A percentile compares a stretch with the other conserved stretches of the same genome.
Conservation (phyloP, 805 yeast genomes). For the Pichia cabralensis region DNA sequence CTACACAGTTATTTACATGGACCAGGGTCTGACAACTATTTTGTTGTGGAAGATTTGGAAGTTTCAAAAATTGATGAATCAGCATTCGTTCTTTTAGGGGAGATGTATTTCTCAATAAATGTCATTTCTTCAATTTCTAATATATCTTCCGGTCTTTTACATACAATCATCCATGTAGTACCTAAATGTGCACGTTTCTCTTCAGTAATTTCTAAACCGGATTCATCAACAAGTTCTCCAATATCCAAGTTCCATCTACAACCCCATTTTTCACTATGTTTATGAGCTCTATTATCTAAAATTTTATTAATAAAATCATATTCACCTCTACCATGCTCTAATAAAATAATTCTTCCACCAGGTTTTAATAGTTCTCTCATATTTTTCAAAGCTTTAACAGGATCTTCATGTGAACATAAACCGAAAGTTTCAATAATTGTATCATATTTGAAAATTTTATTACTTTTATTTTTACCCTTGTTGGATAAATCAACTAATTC, state of each 20-base stretch:
- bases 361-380: constrained; percentile 70
- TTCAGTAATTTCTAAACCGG: constrained; percentile 75
- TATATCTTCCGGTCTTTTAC: constrained; percentile 64
- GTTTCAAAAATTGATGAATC: constrained; percentile 18
- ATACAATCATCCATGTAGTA: constrained; percentile 79
- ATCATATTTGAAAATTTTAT: constrained; percentile 56
- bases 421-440: constrained; percentile 94
- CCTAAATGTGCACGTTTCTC: constrained; percentile 83
- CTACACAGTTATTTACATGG: too few species aligned
- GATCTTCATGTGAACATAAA: constrained; percentile 90
- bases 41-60: too few species aligned
- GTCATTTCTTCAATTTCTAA: constrained; percentile 37
- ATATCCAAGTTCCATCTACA: constrained; percentile 96
- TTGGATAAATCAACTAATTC: constrained; percentile 46
- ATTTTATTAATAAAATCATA: constrained; percentile 70
- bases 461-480: constrained; percentile 7
- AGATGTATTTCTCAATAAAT: constrained; percentile 40
- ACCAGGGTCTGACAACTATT: too few species aligned
- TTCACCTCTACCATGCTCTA: constrained; percentile 89
- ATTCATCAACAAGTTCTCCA: constrained; percentile 72
- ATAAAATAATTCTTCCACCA: constrained; percentile 75
- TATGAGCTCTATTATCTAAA: constrained; percentile 73
- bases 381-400: constrained; percentile 68
- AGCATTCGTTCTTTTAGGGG: constrained; percentile 22
- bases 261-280: constrained; percentile 86